A percentile compares a stretch with the other conserved stretches of the same genome.
These are phyloP conservation scores for Rhododendron simsii DNA, from an alignment of 148 eudicot species.

Conservation along the genomic window DNA sequence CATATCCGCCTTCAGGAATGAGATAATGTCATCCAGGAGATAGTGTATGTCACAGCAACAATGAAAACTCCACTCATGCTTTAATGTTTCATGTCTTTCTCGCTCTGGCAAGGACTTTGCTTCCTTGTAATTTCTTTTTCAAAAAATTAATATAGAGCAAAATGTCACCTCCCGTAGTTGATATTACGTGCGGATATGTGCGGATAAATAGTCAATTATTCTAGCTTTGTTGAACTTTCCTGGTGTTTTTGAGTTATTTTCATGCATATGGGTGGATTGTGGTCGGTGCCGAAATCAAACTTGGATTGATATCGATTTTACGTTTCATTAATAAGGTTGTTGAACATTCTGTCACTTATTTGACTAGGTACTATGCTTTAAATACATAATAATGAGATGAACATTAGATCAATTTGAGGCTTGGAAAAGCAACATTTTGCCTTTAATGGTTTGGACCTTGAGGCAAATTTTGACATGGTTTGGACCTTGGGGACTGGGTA, in stretches of 20 bases:
- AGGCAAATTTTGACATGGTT: background rate
- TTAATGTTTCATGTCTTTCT: background rate
- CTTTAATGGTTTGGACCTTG: background rate
- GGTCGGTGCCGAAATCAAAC: background rate
- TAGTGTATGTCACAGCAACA: background rate
- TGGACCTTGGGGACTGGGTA: too few relatives aligned
- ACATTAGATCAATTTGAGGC: too few relatives aligned
- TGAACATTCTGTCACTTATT: background rate
- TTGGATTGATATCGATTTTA: background rate
- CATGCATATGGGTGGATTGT: background rate
- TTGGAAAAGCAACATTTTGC: background rate
- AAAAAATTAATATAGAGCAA: too few relatives aligned
- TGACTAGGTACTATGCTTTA: background rate
- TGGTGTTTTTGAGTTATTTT: background rate
- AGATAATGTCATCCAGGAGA: background rate
- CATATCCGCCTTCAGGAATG: too few relatives aligned
- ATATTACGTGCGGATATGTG: background rate
- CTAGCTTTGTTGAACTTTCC: background rate
- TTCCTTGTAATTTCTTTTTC: background rate
- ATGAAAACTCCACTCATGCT: background rate
- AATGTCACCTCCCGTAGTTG: background rate
- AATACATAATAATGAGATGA: background rate
- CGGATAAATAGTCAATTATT: background rate
- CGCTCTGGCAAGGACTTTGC: background rate
- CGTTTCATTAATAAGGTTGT: background rate